phyloP scores from a whole-genome alignment of 768 basidiomycete species.

The Agaricus subrufescens region DNA sequence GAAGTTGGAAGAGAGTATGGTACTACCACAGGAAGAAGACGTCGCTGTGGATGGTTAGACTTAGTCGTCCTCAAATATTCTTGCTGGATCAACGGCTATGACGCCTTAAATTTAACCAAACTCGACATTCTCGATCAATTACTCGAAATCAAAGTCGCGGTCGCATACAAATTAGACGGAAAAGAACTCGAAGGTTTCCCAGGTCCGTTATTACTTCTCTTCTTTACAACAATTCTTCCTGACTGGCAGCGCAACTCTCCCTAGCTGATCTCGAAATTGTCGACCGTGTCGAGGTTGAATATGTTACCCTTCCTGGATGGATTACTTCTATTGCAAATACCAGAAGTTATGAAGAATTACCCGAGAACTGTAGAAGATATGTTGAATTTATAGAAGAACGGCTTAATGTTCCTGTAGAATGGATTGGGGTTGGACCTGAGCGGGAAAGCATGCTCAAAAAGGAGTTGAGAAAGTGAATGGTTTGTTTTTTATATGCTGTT shows the following conservation, averaged over 20 bases:
- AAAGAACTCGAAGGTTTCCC: slow-evolving; percentile 83
- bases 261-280: slow-evolving; percentile 84
- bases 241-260: not conserved
- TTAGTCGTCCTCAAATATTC: slow-evolving; percentile 94
- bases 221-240: not conserved
- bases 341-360: slow-evolving; percentile 68
- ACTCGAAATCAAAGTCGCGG: slow-evolving; percentile 81
- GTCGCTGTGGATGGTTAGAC: slow-evolving; percentile 98
- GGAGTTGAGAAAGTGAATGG: slow-evolving; percentile 4
- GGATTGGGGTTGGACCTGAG: slow-evolving; percentile 91
- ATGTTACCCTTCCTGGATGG: slow-evolving; percentile 92
- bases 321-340: slow-evolving; percentile 64
- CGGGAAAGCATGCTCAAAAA: slow-evolving; percentile 67
- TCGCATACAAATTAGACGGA: slow-evolving; percentile 76
- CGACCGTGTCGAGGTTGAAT: slow-evolving; percentile 75
- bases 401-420: slow-evolving; percentile 71
- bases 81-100: slow-evolving; percentile 92
- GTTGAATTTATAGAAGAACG: slow-evolving; percentile 81
- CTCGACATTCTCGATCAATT: slow-evolving; percentile 88
- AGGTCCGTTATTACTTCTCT: slow-evolving; percentile 41
- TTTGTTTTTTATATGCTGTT: not conserved
- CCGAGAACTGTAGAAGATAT: slow-evolving; percentile 82
- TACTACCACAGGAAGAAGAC: slow-evolving; percentile 84
- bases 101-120: slow-evolving; percentile 90
- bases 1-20: slow-evolving; percentile 93